phyloP scores from a whole-genome alignment of 306 rosid genomes.

The Quercus engelmannii region DNA sequence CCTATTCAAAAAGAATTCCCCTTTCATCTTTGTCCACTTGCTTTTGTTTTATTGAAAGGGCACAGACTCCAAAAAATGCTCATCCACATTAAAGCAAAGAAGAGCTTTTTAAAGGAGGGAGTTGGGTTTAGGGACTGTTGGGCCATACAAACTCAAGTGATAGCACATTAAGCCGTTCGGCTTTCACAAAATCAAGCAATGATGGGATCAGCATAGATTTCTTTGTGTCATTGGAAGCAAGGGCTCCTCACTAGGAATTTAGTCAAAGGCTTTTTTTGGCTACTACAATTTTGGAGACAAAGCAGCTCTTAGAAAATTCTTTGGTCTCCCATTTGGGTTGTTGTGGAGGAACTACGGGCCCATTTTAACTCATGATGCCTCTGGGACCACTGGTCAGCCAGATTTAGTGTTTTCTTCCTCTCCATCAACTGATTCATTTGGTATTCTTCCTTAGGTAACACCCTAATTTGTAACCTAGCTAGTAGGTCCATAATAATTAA shows the following conservation, averaged over 20 bases:
- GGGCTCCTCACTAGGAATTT: not conserved
- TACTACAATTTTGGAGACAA: constrained; percentile 36
- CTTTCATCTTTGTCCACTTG: constrained; percentile 26
- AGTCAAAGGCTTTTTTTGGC: constrained; percentile 3
- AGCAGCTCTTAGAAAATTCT: constrained; percentile 16
- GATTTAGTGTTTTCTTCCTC: not conserved
- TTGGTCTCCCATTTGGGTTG: constrained; percentile 41
- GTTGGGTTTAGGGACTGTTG: too few species aligned
- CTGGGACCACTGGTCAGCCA: constrained; percentile 19
- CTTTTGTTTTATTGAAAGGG: constrained; percentile 19
- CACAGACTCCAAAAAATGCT: constrained; percentile 36
- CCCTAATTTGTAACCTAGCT: constrained; percentile 13
- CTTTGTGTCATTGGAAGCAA: constrained; percentile 20
- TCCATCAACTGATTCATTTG: not conserved
- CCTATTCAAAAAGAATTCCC: constrained; percentile 7
- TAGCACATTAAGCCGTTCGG: constrained; percentile 24
- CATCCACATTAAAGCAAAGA: constrained; percentile 21
- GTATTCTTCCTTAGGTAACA: constrained; percentile 11
- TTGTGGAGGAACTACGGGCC: constrained; percentile 23
- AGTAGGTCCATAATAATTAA: not conserved
- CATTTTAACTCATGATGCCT: constrained; percentile 30
- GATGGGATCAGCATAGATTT: constrained; percentile 19
- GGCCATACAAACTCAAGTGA: not conserved
- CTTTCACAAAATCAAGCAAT: constrained; percentile 32
- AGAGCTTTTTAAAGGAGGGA: not conserved